Base-by-base conservation (phyloP, 2,329 filamentous ascomycete genomes). In the Malbranchea cinnamomea region DNA sequence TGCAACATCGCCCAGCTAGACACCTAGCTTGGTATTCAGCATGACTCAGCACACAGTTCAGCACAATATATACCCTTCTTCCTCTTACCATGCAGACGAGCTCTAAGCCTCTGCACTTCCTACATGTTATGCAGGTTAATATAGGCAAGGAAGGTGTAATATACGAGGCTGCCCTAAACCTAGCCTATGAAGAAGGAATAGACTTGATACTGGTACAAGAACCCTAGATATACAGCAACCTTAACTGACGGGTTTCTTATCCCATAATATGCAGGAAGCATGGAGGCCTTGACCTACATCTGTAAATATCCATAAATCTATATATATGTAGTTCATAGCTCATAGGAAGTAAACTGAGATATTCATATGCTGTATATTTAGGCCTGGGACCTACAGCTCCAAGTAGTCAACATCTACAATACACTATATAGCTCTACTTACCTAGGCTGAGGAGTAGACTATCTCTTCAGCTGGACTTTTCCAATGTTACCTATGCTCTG, bases 331-430 rank as follows among this genome's bases (percentile, higher is more conserved):
- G 23, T 13, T 12, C 12, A 8, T 13, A 12, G 23, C 23, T 13
- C 23, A 8, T 26, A 12, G 23, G 8, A 8, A 8, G 8, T 12
- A 13, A 26, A 26, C 12, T 7, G 23, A 13, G 23, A 26, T 12
- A 26, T 26, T 12, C 23, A 26, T 8, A 26, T 8, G 12, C 23
- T 26, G 7, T 26, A 12, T 12, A 13, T 26, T 7, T 12, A 13
- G 23, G 23, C 23, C 12, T 26, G 23, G 23, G 23, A 12, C 12
- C 23, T 26, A 13, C 23, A 13, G 7, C 12, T 26, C 12, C 23
- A 26, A 12, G 7, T 26, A 26, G 23, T 26, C 23, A 26, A 26
- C 12, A 13, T 26, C 23, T 26, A 26, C 23, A 26, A 26, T 12
- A 12, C 23, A 8, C 23, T 12, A 7, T 12, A 8, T 7, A 12